Conservation (phyloP, 768 basidiomycete genomes). For the Pisolithus albus region DNA sequence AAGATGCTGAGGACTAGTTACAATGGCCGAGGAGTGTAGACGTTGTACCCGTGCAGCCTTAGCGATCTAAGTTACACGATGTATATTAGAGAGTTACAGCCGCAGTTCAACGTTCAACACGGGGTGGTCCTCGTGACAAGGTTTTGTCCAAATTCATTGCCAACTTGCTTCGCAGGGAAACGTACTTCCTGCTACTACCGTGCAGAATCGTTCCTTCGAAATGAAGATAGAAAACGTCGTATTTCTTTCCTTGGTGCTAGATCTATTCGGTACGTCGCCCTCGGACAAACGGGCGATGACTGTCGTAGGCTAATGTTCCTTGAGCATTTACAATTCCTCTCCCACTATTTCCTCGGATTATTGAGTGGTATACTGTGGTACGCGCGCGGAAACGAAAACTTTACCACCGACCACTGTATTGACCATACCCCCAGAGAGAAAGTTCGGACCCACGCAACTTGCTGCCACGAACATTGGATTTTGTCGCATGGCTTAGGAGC, state of each 20-base stretch:
- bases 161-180: too few relatives aligned
- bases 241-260: constrained; percentile 85
- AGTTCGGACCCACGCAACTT: constrained; percentile 62
- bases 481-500: constrained; percentile 61
- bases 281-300: background rate
- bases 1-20: constrained; percentile 2
- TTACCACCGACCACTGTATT: background rate
- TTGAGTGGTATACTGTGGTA: constrained; percentile 84
- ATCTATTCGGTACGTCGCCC: constrained; percentile 58
- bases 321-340: constrained; percentile 89
- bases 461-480: constrained; percentile 60
- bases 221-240: constrained; percentile 79
- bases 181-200: too few relatives aligned
- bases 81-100: too few relatives aligned
- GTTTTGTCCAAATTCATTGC: too few relatives aligned
- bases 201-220: background rate
- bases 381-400: constrained; percentile 15
- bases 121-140: too few relatives aligned
- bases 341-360: constrained; percentile 97
- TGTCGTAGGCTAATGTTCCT: constrained; percentile 11
- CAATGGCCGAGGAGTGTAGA: background rate
- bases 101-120: too few relatives aligned
- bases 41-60: too few relatives aligned
- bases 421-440: constrained; percentile 49
- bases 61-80: too few relatives aligned